These are phyloP conservation scores for Lactarius vividus DNA, from an alignment of 768 basidiomycete genomes.

Conservation along the genomic window DNA sequence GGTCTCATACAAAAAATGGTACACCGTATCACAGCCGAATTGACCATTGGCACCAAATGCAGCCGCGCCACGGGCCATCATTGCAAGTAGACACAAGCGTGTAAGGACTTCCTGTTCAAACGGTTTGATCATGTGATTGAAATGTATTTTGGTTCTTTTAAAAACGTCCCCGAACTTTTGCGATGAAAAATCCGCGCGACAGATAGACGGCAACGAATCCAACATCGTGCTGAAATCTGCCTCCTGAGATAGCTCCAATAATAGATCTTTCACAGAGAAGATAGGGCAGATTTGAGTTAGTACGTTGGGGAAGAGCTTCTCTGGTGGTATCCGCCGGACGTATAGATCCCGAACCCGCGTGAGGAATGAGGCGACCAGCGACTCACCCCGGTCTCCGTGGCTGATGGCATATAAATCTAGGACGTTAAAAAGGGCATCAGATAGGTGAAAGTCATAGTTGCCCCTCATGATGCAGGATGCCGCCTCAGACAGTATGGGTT, in stretches of 20 bases:
- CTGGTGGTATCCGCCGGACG: neutral
- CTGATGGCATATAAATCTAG: neutral
- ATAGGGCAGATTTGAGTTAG: neutral
- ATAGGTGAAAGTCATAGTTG: neutral
- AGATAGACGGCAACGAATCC: neutral
- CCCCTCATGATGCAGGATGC: neutral
- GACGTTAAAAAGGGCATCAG: neutral
- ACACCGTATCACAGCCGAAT: neutral
- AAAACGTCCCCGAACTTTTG: neutral
- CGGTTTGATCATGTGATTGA: neutral
- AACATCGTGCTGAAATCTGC: neutral
- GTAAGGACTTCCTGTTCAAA: neutral
- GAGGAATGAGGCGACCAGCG: neutral
- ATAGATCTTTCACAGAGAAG: neutral
- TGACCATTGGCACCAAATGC: neutral
- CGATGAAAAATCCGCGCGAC: neutral
- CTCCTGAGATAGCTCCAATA: neutral
- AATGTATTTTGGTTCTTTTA: neutral
- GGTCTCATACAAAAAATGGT: neutral
- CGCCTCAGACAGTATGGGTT: conserved; percentile 7
- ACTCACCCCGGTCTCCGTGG: neutral
- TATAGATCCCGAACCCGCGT: neutral
- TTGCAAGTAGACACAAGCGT: neutral
- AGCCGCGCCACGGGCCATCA: neutral
- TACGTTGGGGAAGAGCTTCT: neutral